Base-by-base conservation (phyloP, 2,329 filamentous ascomycete genomes). In the Calonectria multiphialidica region DNA sequence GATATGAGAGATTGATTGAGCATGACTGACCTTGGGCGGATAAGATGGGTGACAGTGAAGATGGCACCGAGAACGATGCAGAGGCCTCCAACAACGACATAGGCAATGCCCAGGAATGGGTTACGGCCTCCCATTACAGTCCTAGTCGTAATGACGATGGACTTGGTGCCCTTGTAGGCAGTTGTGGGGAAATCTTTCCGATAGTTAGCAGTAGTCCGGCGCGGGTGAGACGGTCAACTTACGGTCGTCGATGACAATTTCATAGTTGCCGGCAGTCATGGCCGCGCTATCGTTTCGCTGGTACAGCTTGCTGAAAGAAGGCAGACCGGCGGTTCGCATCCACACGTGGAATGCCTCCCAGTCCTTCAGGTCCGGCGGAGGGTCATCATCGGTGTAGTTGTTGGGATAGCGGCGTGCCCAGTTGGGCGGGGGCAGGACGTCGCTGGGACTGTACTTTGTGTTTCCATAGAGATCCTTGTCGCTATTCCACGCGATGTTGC, bases 311-410 rank as follows among this genome's bases (percentile, higher is more conserved):
- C 94, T 98, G 83, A 99, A 99, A 6, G 93, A 93, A 1, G 97
- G 97, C 79, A 98, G 86, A 70, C 96, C 97, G 28, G 97, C 97
- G 2, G 97, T 98, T 78, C 97, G 92, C 97, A 99, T 99, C 97
- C 97, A 99, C 25, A 98, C 96, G 85, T 98, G 96, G 83, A 99
- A 98, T 50, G 92, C 91, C 83, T 98, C 94, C 85, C 95, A 93
- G 0, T 91, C 85, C 74, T 93, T 89, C 21, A 98, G 83, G 78
- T 97, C 85, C 0, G 95, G 95, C 25, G 95, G 92, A 2, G 90
- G 90, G 64, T 89, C 88, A 0, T 90, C 85, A 0, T 87, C 82
- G 3, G 90, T 92, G 81, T 98, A 98, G 73, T 90, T 90, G 44
- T 93, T 82, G 8, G 92, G 93, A 77, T 93, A 98, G 70, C 91